Base-by-base conservation (phyloP, 2,329 filamentous ascomycete genomes). In the Alternaria novae-zelandiae region DNA sequence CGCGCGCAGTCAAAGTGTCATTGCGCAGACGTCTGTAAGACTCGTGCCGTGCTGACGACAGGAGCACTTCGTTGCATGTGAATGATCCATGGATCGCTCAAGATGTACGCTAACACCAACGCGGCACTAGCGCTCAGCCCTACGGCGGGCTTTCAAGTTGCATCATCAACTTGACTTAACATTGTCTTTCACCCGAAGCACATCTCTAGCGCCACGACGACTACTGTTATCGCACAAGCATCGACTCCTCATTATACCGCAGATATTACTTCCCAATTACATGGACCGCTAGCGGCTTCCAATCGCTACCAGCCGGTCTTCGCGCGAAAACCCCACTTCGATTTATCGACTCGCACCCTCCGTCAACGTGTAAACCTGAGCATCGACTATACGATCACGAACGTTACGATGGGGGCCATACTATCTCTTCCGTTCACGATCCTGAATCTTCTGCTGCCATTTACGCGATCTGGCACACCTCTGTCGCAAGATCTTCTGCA, bases 401-500 rank as follows among this genome's bases (percentile, higher is more conserved):
- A 46, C 13, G 25, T 41, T 46, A 73, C 54, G 9, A 79, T 79
- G 76, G 76, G 74, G 36, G 67, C 68, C 21, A 59, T 79, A 46
- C 57, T 77, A 46, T 76, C 75, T 6, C 67, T 72, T 11, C 62
- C 70, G n/a, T 67, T 71, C 4, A 67, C 60, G 3, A 62, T 76
- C 5, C 72, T 85, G 17, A 85, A 85, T 66, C 69, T 74, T 62
- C 76, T 85, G 12, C 73, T 85, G 4, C 83, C 83, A 0, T 85
- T 85, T 70, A 83, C 83, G 43, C 81, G 81, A 17, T 80, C 81
- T 1, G 77, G 79, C 5, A 85, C 83, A 26, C 83, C 83, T 6
- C 68, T 85, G 6, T 36, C 79, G 0, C 83, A 84, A 70, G 83
- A 85, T 62, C 71, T 85, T 11, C 63, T 83, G 1, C 83, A 85